Base-by-base conservation (phyloP, 2,329 filamentous ascomycete genomes). In the Sarocladium strictum region DNA sequence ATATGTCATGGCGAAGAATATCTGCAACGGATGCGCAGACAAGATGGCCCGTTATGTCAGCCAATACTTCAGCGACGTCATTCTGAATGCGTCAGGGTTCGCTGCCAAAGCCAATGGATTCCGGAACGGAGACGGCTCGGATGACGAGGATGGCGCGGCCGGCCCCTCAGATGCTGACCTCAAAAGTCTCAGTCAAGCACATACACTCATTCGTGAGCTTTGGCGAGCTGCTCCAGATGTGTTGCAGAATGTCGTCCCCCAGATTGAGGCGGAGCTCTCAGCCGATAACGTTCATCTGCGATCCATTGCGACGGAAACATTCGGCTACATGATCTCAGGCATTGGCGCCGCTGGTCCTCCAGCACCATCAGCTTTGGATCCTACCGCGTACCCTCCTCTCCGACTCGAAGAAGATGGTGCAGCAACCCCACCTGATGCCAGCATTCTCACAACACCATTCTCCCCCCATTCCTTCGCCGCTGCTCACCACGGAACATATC, bases 11-110 rank as follows among this genome's bases (percentile, higher is more conserved):
- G 93, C 94, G 21, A 96, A 95, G 71, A 89, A 89, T 2, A 86
- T 99, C 43, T 99, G 94, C 74, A 94, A 91, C 63, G 82, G 82
- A 17, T 95, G 86, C 61, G 84, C 89, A 1, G 93, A 97, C 62
- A 95, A 95, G 70, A 97, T 99, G 93, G 87, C 90, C 1, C 87
- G 91, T 58, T 90, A 95, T 61, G 87, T 97, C 55, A 93, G 90
- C 61, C 91, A 96, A 65, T 99, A 97, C 69, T 99, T 99, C 68
- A 96, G 91, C 70, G 91, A 96, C 55, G 91, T 97, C 53, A 95
- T 99, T 56, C 85, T 97, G 58, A 91, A 97, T 65, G 89, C 91
- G 3, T 91, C 85, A 35, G 82, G 76, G 12, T 78, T 82, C 45
- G 75, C 74, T 19, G 73, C 74, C 10, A 76, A 79, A 61, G 59